Percentiles rank a stretch among this genome's conserved stretches.
Evolutionary conservation across 768 basidiomycete species (phyloP).

Genomic region (Agrocybe chaxingu): DNA sequence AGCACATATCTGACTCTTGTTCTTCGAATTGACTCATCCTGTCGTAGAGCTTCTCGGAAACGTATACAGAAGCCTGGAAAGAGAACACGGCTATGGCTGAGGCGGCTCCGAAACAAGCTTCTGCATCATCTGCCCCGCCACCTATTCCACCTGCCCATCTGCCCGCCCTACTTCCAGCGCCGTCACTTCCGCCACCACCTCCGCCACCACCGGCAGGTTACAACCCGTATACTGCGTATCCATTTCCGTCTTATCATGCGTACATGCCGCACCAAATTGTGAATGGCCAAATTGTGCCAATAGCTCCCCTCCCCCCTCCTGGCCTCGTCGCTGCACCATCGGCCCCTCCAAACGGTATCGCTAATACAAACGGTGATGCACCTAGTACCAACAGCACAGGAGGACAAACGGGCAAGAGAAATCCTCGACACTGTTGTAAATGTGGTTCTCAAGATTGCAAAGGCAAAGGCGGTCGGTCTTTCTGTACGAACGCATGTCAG

Average conservation of each 20-base stretch:
- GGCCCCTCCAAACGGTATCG: slow-evolving; percentile 9
- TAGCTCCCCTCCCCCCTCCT: slow-evolving; percentile 9
- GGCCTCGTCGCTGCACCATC: slow-evolving; percentile 1
- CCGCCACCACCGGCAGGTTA: slow-evolving; percentile 7
- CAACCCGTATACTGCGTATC: slow-evolving; percentile 22
- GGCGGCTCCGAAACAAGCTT: slow-evolving; percentile 11
- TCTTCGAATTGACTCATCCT: slow-evolving; percentile 3
- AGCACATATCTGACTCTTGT: slow-evolving; percentile 1
- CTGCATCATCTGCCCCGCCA: slow-evolving; percentile 10
- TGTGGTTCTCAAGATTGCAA: slow-evolving; percentile 81
- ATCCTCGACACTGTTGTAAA: slow-evolving; percentile 76
- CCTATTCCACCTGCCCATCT: not conserved
- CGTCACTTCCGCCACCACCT: slow-evolving; percentile 1
- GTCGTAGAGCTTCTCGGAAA: slow-evolving; percentile 42
- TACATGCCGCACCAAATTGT: slow-evolving; percentile 22
- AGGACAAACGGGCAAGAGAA: slow-evolving; percentile 43
- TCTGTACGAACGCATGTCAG: slow-evolving; percentile 73
- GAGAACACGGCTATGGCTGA: slow-evolving; percentile 43
- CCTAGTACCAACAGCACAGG: not conserved
- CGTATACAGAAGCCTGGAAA: slow-evolving; percentile 62
- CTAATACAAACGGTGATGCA: not conserved
- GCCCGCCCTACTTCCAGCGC: not conserved
- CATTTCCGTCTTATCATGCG: slow-evolving; percentile 22
- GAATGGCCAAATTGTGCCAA: slow-evolving; percentile 20
- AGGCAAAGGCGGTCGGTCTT: slow-evolving; percentile 74